Base-by-base conservation (phyloP, 1,284 basidiomycete species). In the Tilletia horrida region DNA sequence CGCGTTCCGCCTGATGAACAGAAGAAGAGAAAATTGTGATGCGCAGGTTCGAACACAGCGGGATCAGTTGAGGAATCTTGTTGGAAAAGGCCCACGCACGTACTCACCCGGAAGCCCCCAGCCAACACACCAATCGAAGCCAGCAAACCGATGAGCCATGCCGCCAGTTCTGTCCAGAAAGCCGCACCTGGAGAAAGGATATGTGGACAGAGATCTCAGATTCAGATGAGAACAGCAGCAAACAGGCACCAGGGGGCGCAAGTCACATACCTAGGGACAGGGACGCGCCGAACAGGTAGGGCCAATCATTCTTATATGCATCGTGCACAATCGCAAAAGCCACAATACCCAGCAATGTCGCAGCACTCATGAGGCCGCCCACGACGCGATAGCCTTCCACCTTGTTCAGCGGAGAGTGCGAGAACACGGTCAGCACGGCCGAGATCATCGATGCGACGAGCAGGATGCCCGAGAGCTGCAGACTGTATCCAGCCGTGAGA, bases 321-420 rank as follows among this genome's bases (percentile, higher is more conserved):
- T 59, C 55, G 14, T 35, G 27, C 55, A 35, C 55, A 40, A 59
- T 59, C 14, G 55, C 55, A 59, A 35, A 59, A 16, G 55, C 55
- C 9, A 31, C 55, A 16, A 59, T 40, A 13, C 29, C 55, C 27
- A 59, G 31, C 55, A 59, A 11, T n/a, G 55, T 31, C 2, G 55
- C 55, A 7, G 8, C 29, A 16, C 55, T 29, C 13, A 59, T 7
- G 16, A 59, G 25, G 8, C 55, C 55, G 35, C 29, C 31, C 8
- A 59, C 31, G 29, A 59, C 55, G 7, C 55, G 55, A 16, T 40
- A 59, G 25, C 55, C 55, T n/a, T 59, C 55, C 27, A 59, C 29
- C 55, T 59, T 59, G 55, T 59, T 59, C 55, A 40, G 13, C 8
- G 55, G 25, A 16, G 55, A 59, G 55, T 16, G 25, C 7, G 55